Evolutionary conservation across 768 basidiomycete genomes (phyloP).

Genomic region (Termitomyces sp.): DNA sequence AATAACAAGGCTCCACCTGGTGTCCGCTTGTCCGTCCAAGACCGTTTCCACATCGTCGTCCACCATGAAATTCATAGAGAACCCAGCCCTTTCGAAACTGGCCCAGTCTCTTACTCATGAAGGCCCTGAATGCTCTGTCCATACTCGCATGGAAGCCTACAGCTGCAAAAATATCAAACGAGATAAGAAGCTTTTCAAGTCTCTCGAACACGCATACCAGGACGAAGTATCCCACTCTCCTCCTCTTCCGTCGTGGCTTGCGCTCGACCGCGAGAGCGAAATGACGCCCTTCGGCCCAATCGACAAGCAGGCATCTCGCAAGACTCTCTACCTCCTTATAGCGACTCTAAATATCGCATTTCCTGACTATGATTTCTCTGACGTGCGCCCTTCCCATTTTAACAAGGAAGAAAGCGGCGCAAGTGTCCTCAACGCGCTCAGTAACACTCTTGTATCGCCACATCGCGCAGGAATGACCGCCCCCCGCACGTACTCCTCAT

Average conservation of each 20-base stretch:
- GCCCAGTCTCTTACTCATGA: slow-evolving; percentile 80
- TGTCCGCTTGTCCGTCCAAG: not conserved
- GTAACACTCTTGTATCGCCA: slow-evolving; percentile 76
- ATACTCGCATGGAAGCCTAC: slow-evolving; percentile 94
- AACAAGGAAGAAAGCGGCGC: slow-evolving; percentile 79
- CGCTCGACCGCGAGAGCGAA: slow-evolving; percentile 66
- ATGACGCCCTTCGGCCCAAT: slow-evolving; percentile 90
- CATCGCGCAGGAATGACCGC: slow-evolving; percentile 62
- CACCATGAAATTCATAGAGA: slow-evolving; percentile 87
- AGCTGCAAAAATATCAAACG: slow-evolving; percentile 96
- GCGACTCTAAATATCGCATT: slow-evolving; percentile 96
- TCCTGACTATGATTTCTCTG: slow-evolving; percentile 96
- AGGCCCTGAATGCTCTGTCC: slow-evolving; percentile 83
- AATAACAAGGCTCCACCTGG: not conserved
- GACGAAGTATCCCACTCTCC: slow-evolving; percentile 81
- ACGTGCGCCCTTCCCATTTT: slow-evolving; percentile 88
- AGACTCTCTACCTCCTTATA: slow-evolving; percentile 94
- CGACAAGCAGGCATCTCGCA: slow-evolving; percentile 78
- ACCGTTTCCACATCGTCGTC: not conserved
- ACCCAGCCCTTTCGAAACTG: slow-evolving; percentile 73
- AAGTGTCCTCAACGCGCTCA: slow-evolving; percentile 78
- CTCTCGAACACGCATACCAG: slow-evolving; percentile 84
- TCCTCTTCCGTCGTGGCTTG: slow-evolving; percentile 78
- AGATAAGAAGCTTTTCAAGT: slow-evolving; percentile 94
- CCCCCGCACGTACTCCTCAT: slow-evolving; percentile 82